Base-by-base conservation (phyloP, 495 filamentous ascomycete genomes). In the Daldinia bambusicola region DNA sequence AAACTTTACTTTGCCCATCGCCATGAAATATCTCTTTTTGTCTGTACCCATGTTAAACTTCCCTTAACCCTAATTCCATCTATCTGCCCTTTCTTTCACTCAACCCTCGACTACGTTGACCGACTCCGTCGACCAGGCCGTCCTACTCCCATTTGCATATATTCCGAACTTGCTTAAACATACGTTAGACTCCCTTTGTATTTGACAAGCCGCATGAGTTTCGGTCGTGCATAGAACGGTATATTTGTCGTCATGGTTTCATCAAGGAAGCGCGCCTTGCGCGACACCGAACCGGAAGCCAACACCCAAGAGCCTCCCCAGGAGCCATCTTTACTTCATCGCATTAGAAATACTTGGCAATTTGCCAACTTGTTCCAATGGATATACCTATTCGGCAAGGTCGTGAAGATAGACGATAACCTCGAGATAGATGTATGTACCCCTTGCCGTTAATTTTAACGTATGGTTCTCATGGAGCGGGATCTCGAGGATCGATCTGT, bases 361-460 rank as follows among this genome's bases (percentile, higher is more conserved):
- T 97, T 99, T 80, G 92, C 95, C 52, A 94, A 93, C 76, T 85
- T 99, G 5, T 93, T 91, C 83, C 95, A 99, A 80, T 99, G 93
- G 82, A 91, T 98, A 60, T 89, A 89, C 72, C 86, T 93, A 59
- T 99, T 99, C 80, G 94, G 94, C 31, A 89, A 90, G 70, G 88
- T 90, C 48, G 89, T 96, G 79, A 96, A 95, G 80, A 91, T 97
- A 64, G 92, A 95, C 75, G 90, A 95, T 71, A 88, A 91, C 76
- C 82, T 97, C 57, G 91, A 91, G 69, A 91, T 97, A 66, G 93
- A 97, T 81, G 94, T 97, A 88, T 61, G 85, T 79, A 8, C 56
- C 37, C 40, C 50, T 31, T 40, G 13, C 26, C 26, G n/a, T 4
- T 70, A 16, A 48, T 22, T 22, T 12, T 18, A 22, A 13, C 18